A percentile compares a stretch with the other conserved stretches of the same genome.
These are phyloP conservation scores for Penicillium malachiteum DNA, from an alignment of 495 filamentous ascomycete species.

Conservation along the genomic window DNA sequence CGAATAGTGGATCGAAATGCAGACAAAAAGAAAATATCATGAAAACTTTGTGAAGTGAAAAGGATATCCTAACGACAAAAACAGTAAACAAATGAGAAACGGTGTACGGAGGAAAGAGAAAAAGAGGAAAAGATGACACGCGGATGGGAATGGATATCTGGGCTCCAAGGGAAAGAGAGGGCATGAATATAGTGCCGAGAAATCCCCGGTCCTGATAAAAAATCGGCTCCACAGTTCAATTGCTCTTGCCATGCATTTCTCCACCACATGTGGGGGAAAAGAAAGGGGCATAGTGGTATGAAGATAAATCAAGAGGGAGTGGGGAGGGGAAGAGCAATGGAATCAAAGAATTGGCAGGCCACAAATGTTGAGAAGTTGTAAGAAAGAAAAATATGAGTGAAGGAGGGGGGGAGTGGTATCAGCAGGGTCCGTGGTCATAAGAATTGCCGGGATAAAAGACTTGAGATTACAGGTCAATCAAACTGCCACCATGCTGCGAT, in stretches of 20 bases:
- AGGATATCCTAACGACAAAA: conserved; percentile 31
- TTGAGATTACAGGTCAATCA: conserved; percentile 82
- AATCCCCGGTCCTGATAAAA: background rate
- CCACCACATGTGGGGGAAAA: background rate
- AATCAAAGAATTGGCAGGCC: background rate
- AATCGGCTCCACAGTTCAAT: conserved; percentile 15
- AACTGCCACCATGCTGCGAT: conserved; percentile 66
- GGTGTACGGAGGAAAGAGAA: background rate
- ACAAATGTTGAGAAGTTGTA: background rate
- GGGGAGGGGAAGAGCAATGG: background rate
- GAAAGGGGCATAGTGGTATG: background rate
- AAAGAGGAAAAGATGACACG: background rate
- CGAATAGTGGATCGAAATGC: background rate
- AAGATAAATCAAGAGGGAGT: background rate
- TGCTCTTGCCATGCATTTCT: conserved; percentile 1
- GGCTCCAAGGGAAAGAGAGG: background rate
- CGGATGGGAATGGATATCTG: background rate
- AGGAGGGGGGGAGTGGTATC: conserved; percentile 1
- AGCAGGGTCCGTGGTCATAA: conserved; percentile 1
- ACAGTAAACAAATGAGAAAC: conserved; percentile 22
- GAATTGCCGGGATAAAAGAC: background rate
- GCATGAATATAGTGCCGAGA: conserved; percentile 1
- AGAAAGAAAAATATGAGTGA: background rate
- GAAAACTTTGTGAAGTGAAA: conserved; percentile 23
- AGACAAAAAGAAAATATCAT: conserved; percentile 4